A percentile compares a stretch with the other conserved stretches of the same genome.
Evolutionary conservation across 768 basidiomycete species (phyloP).

Genomic region (Tricholoma sp.): DNA sequence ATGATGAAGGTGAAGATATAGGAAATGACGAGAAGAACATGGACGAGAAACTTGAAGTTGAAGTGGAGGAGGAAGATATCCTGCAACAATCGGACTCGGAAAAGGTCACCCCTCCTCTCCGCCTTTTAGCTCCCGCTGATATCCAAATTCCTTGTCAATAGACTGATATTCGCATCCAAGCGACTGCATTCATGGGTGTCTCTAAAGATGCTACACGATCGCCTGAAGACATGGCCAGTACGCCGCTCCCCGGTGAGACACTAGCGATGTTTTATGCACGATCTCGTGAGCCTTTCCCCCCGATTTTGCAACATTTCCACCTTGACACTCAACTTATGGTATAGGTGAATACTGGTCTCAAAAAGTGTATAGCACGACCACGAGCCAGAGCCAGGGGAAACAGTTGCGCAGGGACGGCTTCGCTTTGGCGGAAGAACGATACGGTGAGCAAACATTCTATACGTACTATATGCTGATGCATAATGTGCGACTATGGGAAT

Average conservation of each 20-base stretch:
- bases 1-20: constrained; percentile 25
- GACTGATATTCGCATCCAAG: constrained; percentile 29
- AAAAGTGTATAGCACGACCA: constrained; percentile 55
- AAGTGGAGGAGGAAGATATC: constrained; percentile 13
- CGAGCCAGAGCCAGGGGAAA: constrained; percentile 56
- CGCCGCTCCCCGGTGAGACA: constrained; percentile 82
- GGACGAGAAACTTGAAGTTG: constrained; percentile 10
- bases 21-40: constrained; percentile 29
- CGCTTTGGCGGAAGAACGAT: constrained; percentile 65
- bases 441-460: constrained; percentile 41
- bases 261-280: constrained; percentile 80
- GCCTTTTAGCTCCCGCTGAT: not conserved
- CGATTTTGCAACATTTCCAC: not conserved
- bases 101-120: constrained; percentile 7
- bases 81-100: constrained; percentile 17
- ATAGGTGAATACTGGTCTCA: constrained; percentile 80
- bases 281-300: constrained; percentile 46
- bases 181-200: constrained; percentile 52
- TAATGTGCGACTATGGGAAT: too few relatives aligned
- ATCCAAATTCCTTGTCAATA: constrained; percentile 8
- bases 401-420: constrained; percentile 76
- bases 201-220: constrained; percentile 53
- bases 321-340: not conserved
- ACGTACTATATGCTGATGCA: too few relatives aligned
- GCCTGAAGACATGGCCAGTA: constrained; percentile 68